Evolutionary conservation across 2,329 filamentous ascomycete genomes (phyloP).

Genomic region (Calonectria leucothoes): DNA sequence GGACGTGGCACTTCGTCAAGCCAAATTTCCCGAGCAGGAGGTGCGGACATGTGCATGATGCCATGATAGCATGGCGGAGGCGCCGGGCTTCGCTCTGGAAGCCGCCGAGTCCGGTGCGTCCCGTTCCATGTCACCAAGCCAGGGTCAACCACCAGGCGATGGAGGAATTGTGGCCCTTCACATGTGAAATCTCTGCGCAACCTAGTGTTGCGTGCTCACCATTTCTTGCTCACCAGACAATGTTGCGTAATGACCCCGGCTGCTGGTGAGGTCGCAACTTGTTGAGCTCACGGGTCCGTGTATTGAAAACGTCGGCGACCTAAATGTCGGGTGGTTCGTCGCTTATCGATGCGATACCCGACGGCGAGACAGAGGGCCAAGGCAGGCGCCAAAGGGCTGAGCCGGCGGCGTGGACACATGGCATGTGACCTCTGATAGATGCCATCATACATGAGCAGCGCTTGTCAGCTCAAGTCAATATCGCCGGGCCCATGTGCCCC

Average conservation of each 20-base stretch:
- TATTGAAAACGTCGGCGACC: not conserved
- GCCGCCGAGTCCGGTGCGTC: not conserved
- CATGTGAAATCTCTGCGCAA: conserved; percentile 7
- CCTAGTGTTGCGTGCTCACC: not conserved
- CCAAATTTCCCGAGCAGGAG: not conserved
- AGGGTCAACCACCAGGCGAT: not conserved
- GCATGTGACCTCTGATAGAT: conserved; percentile 20
- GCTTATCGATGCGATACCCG: conserved; percentile 25
- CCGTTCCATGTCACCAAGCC: not conserved
- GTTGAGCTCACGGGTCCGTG: not conserved
- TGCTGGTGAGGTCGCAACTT: not conserved
- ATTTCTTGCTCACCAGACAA: not conserved
- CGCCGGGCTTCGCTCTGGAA: not conserved
- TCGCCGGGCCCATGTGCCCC: not conserved
- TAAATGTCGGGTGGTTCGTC: conserved; percentile 5
- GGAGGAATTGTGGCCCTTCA: conserved; percentile 11
- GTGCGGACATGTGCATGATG: conserved; percentile 2
- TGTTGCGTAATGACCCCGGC: not conserved
- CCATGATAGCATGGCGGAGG: conserved; percentile 14
- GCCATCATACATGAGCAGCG: conserved; percentile 8
- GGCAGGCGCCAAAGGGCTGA: not conserved
- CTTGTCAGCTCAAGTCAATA: not conserved
- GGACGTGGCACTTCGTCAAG: not conserved
- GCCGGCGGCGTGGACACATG: not conserved
- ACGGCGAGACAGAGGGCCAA: not conserved